phyloP scores from a whole-genome alignment of 768 basidiomycete genomes.

The Gloeophyllum trabeum region DNA sequence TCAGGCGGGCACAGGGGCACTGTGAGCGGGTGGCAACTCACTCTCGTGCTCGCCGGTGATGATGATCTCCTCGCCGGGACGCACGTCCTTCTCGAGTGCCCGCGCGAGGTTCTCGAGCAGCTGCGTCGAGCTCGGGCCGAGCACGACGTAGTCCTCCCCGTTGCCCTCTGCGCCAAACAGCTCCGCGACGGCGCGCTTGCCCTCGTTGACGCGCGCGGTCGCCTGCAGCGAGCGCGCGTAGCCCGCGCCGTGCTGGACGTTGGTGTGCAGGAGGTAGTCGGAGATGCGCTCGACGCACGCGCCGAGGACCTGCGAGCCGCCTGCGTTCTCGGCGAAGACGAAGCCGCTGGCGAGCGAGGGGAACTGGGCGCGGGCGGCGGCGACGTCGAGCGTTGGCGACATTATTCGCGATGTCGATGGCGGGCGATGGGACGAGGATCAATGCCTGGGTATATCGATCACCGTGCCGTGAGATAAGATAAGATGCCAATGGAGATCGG shows the following conservation, averaged over 20 bases:
- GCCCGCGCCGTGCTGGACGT: conserved; percentile 64
- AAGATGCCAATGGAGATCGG: too few species aligned
- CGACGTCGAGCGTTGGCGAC: conserved; percentile 27
- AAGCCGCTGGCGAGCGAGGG: conserved; percentile 48
- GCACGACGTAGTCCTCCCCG: conserved; percentile 55
- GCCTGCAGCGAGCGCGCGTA: conserved; percentile 47
- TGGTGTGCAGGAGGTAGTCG: conserved; percentile 62
- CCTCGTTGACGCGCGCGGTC: conserved; percentile 39
- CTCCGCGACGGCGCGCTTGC: conserved; percentile 37
- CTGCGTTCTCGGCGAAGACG: conserved; percentile 69
- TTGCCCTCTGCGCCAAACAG: conserved; percentile 54
- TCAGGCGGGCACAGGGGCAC: not conserved
- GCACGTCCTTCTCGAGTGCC: conserved; percentile 42
- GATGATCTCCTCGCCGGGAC: conserved; percentile 61
- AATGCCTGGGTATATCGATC: too few species aligned
- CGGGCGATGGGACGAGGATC: too few species aligned
- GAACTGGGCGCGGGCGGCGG: conserved; percentile 45
- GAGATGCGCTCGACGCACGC: conserved; percentile 45
- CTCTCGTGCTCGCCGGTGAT: conserved; percentile 77
- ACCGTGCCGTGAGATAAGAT: too few species aligned
- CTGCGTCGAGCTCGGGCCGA: conserved; percentile 57
- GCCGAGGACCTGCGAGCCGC: conserved; percentile 54
- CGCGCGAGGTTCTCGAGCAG: conserved; percentile 61
- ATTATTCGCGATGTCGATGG: too few species aligned
- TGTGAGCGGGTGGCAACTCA: conserved; percentile 17